Percentiles rank a stretch among this genome's conserved stretches.
Conservation (phyloP, 495 filamentous ascomycete genomes). For the Tetracladium setigerum region DNA sequence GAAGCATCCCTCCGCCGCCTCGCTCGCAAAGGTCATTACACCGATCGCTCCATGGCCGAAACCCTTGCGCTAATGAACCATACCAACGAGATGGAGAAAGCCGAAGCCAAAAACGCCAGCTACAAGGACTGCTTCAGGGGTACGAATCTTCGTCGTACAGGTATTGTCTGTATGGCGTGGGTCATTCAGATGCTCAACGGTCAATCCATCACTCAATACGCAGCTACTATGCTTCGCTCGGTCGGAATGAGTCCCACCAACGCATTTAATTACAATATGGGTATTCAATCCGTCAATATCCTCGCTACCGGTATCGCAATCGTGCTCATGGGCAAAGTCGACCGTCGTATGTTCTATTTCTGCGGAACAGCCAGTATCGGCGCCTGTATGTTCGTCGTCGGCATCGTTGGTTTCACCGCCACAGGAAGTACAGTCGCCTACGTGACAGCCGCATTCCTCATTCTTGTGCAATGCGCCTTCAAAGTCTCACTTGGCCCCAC, state of each 20-base stretch:
- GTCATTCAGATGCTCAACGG: slow-evolving; percentile 63
- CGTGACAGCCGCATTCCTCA: slow-evolving; percentile 59
- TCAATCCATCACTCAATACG: slow-evolving; percentile 56
- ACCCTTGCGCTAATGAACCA: slow-evolving; percentile 50
- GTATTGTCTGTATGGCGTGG: slow-evolving; percentile 58
- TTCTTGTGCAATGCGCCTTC: slow-evolving; percentile 60
- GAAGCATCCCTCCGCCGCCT: slow-evolving; percentile 33
- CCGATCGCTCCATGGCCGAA: slow-evolving; percentile 11
- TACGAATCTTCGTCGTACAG: slow-evolving; percentile 44
- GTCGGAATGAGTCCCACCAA: slow-evolving; percentile 51
- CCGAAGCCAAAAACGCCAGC: slow-evolving; percentile 46
- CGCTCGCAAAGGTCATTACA: slow-evolving; percentile 53
- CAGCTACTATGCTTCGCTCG: slow-evolving; percentile 56
- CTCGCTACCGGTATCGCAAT: slow-evolving; percentile 60
- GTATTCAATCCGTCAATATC: slow-evolving; percentile 61
- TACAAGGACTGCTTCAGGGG: slow-evolving; percentile 48
- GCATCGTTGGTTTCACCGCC: slow-evolving; percentile 58
- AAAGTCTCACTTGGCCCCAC: slow-evolving; percentile 72
- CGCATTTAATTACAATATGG: slow-evolving; percentile 60
- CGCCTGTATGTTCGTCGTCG: slow-evolving; percentile 57
- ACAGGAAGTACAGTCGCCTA: slow-evolving; percentile 40
- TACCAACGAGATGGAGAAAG: slow-evolving; percentile 50
- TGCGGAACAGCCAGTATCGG: slow-evolving; percentile 55
- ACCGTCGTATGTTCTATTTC: slow-evolving; percentile 60
- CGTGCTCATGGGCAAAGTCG: slow-evolving; percentile 58